A percentile compares a stretch with the other conserved stretches of the same genome.
These are phyloP conservation scores for Sphaerulina vaccinii DNA, from an alignment of 2,329 filamentous ascomycete genomes.

Conservation along the genomic window DNA sequence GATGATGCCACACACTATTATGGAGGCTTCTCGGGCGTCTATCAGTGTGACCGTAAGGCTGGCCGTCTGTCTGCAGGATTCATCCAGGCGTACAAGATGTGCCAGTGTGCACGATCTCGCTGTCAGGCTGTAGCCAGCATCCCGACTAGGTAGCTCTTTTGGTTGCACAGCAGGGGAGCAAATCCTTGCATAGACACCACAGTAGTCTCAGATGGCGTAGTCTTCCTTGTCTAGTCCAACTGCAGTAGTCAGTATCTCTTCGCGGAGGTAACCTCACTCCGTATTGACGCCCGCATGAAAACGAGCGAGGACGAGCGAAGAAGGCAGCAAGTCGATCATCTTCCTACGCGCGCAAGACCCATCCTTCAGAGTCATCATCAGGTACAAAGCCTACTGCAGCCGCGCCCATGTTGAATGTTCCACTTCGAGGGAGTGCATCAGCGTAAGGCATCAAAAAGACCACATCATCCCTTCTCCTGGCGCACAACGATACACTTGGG, in stretches of 20 bases:
- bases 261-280: neutral
- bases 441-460: neutral
- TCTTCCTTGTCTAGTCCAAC: conserved; percentile 1
- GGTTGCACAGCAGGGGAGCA: neutral
- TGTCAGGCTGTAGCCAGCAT: neutral
- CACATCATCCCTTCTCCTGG: neutral
- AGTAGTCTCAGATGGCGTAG: conserved; percentile 13
- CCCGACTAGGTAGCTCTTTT: neutral
- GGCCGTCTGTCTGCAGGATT: neutral
- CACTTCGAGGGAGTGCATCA: conserved; percentile 5
- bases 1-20: neutral
- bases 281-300: neutral
- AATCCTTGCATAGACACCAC: conserved; percentile 4
- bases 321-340: no score
- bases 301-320: neutral
- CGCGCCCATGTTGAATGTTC: conserved; percentile 1
- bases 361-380: neutral
- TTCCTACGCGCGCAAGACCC: no score
- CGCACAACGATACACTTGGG: neutral
- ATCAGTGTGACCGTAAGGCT: neutral
- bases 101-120: conserved; percentile 1
- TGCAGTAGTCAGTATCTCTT: neutral
- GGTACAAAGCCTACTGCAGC: neutral
- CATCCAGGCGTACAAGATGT: neutral
- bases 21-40: neutral